These are phyloP conservation scores for Echium plantagineum DNA, from an alignment of 257 asterid species.

Conservation along the genomic window DNA sequence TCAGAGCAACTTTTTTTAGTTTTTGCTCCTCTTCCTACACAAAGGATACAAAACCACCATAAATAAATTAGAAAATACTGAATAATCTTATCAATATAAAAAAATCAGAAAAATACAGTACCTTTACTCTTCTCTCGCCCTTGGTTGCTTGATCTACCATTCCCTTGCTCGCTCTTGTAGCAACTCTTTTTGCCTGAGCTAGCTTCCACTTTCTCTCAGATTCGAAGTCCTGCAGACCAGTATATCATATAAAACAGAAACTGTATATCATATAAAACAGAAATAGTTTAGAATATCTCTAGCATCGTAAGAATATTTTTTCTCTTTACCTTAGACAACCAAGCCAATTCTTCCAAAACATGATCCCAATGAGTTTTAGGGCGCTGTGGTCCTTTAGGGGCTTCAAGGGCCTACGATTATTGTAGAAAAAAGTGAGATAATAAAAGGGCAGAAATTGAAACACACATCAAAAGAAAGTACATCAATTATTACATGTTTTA, in stretches of 20 bases:
- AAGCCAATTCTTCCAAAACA: constrained; percentile 97
- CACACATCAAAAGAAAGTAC: neutral
- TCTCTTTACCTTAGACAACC: constrained; percentile 79
- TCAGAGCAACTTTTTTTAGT: constrained; percentile 74
- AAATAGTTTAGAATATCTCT: neutral
- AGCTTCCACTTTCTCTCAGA: constrained; percentile 99
- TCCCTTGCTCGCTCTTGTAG: constrained; percentile 91
- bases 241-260: constrained; percentile 15
- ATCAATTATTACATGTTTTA: too few species aligned
- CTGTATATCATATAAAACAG: constrained; percentile 14
- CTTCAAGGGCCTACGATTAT: constrained; percentile 64
- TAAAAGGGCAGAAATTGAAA: constrained; percentile 6
- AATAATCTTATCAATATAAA: neutral
- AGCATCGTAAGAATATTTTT: neutral
- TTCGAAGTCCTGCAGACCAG: constrained; percentile 69
- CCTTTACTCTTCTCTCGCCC: constrained; percentile 96
- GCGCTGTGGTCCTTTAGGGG: constrained; percentile 90
- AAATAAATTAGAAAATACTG: neutral
- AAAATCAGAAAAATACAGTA: constrained; percentile 7
- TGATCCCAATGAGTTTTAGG: constrained; percentile 98
- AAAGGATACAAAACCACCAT: constrained; percentile 9
- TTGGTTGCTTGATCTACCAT: constrained; percentile 93
- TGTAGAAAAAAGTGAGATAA: constrained; percentile 12
- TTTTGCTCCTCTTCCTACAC: constrained; percentile 89
- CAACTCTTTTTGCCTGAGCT: constrained; percentile 93